A percentile compares a stretch with the other conserved stretches of the same genome.
Evolutionary conservation across 805 yeast genomes (phyloP).

Genomic region (Candida sanyiensis): DNA sequence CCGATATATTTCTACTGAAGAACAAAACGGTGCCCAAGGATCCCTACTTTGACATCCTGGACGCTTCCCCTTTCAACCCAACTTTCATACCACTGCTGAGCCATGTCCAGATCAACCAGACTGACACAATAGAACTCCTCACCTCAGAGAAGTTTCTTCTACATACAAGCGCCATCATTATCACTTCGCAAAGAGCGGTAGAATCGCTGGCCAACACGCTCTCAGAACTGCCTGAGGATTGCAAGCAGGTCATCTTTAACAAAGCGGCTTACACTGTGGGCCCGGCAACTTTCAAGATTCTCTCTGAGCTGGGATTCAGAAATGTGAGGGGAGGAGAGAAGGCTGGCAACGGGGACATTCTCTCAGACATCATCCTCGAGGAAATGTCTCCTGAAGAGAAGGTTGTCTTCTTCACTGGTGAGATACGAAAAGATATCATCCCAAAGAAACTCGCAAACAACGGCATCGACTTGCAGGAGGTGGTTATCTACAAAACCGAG

Average conservation of each 20-base stretch:
- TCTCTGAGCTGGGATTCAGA: conserved; percentile 56
- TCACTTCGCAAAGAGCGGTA: conserved; percentile 90
- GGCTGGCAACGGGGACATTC: conserved; percentile 75
- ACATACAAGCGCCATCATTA: conserved; percentile 49
- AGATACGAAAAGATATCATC: conserved; percentile 72
- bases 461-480: conserved; percentile 47
- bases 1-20: conserved; percentile 52
- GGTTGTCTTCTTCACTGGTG: conserved; percentile 79
- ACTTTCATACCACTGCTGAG: conserved; percentile 68
- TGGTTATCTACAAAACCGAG: conserved; percentile 64
- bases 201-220: conserved; percentile 57
- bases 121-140: conserved; percentile 40
- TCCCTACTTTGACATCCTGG: conserved; percentile 49
- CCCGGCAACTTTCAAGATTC: conserved; percentile 69
- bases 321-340: conserved; percentile 64
- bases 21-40: conserved; percentile 67
- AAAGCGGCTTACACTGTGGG: conserved; percentile 83
- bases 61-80: conserved; percentile 33
- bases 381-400: conserved; percentile 23
- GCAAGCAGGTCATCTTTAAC: conserved; percentile 29
- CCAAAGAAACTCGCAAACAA: conserved; percentile 49
- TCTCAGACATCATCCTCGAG: conserved; percentile 58
- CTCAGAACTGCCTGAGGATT: conserved; percentile 16
- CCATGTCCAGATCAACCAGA: conserved; percentile 52
- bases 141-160: conserved; percentile 36